Evolutionary conservation across 768 basidiomycete genomes (phyloP), one percentile per base, ranked within the genome.

Genomic region (Dacryopinax spathularia): DNA sequence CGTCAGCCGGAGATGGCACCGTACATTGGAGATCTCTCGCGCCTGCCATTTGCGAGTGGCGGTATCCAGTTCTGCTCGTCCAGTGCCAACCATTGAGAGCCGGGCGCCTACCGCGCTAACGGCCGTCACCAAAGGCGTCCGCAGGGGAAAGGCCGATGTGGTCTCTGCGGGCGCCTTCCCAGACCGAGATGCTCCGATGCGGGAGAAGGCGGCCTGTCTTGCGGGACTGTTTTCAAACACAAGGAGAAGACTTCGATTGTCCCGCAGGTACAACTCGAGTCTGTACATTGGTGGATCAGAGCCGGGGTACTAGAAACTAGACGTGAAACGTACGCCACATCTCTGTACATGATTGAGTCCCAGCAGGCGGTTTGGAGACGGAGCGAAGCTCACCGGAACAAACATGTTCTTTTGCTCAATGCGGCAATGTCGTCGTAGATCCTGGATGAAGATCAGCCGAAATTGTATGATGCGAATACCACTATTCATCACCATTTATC

Each of bases 191-290:
- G 25, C 34, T 20, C 39, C 62, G 6, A 65, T 29, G 9, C 60
- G 37, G 7, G 15, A 13, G n/a, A 63, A 43, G 9, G 62, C 65
- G 81, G 20, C 61, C 35, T 82, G 80, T 48, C 89, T 80, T 60
- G 82, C 82, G 65, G 81, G 76, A 69, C 84, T 84, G 65, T 84
- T 84, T 22, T 85, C 74, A 73, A 96, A 94, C 1, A 93, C 88
- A 33, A 91, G 78, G 22, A 97, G 77, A 44, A 96, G 76, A 16
- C 90, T 93, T 6, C 90, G 84, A 68, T 90, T 91, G 69, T 97
- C 94, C 68, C 84, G 87, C 79, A 96, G 91, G 75, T 94, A 95
- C 10, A 97, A 80, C 72, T 97, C 94, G 16, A 96, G 77, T 0
- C 91, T 93, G 65, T 1, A 61, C 25, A 10, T n/a, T 10, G 36